Conservation (phyloP, 2,329 filamentous ascomycete species). For the Fusarium robinianum region DNA sequence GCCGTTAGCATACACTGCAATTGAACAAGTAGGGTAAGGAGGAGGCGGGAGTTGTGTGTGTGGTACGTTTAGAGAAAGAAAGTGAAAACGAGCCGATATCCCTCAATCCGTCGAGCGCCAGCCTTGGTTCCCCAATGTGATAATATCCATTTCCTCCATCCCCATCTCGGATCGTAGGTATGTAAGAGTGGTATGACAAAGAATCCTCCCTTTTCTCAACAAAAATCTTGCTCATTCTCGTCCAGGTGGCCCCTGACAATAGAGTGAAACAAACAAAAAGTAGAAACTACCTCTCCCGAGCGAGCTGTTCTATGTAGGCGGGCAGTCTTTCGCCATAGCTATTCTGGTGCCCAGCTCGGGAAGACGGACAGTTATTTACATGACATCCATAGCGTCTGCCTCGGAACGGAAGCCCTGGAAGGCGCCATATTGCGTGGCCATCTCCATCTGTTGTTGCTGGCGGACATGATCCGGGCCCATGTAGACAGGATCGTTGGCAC, state of each 20-base stretch:
- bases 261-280: conserved; percentile 10
- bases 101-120: conserved; percentile 28
- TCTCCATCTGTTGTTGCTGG: conserved; percentile 58
- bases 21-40: conserved; percentile 4
- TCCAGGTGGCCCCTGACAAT: no score
- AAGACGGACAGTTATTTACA: conserved; percentile 38
- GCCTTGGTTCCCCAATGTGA: conserved; percentile 11
- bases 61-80: conserved; percentile 32
- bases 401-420: conserved; percentile 57
- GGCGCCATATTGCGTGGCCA: conserved; percentile 72
- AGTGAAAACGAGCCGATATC: conserved; percentile 9
- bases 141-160: conserved; percentile 7
- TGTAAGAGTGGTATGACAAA: no score
- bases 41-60: conserved; percentile 19
- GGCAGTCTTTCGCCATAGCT: conserved; percentile 15
- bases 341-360: conserved; percentile 20
- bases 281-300: conserved; percentile 2
- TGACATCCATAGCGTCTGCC: conserved; percentile 54
- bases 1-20: conserved; percentile 33
- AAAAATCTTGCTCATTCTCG: no score
- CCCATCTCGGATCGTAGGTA: no score
- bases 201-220: no score
- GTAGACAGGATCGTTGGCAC: conserved; percentile 73
- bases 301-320: conserved; percentile 13
- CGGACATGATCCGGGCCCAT: conserved; percentile 50